A percentile compares a stretch with the other conserved stretches of the same genome.
Evolutionary conservation across 352 stramenopile species (phyloP).

Genomic region (Peronospora farinosa): DNA sequence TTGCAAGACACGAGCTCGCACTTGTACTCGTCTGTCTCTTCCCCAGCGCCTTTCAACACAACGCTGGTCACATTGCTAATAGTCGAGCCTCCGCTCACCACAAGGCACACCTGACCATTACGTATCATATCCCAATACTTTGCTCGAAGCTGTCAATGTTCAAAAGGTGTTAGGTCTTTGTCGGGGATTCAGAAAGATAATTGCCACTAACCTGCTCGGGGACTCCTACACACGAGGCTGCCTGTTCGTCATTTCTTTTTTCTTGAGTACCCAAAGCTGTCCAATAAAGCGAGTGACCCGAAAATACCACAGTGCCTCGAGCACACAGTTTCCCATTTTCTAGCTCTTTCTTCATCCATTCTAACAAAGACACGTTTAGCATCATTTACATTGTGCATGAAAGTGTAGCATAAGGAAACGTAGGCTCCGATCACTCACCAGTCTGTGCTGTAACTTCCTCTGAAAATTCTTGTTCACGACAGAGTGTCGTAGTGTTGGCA

Average conservation of each 20-base stretch:
- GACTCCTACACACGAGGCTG: slow-evolving; percentile 3
- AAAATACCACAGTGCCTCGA: slow-evolving; percentile 55
- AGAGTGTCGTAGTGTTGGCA: slow-evolving; percentile 48
- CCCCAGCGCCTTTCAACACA: slow-evolving; percentile 26
- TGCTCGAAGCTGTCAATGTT: slow-evolving; percentile 20
- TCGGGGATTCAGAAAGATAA: neutral
- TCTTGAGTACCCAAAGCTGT: neutral
- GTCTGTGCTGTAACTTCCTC: slow-evolving; percentile 42
- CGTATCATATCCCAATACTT: slow-evolving; percentile 37
- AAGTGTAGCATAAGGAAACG: neutral
- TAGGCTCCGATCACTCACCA: slow-evolving; percentile 26
- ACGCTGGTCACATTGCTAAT: slow-evolving; percentile 33
- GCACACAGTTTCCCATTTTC: slow-evolving; percentile 79
- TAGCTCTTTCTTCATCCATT: slow-evolving; percentile 69
- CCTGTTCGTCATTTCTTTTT: slow-evolving; percentile 16
- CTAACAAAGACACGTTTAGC: slow-evolving; percentile 21
- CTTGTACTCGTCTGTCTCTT: slow-evolving; percentile 48
- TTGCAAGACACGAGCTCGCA: slow-evolving; percentile 53
- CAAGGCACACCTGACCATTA: slow-evolving; percentile 33
- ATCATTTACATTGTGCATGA: neutral
- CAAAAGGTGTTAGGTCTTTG: neutral
- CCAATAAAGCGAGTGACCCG: slow-evolving; percentile 33
- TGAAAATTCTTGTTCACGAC: slow-evolving; percentile 19
- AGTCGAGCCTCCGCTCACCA: slow-evolving; percentile 26
- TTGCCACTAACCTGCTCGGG: slow-evolving; percentile 23